Conservation (phyloP, 2,329 filamentous ascomycete species). For the Lasiodiplodia sp. region DNA sequence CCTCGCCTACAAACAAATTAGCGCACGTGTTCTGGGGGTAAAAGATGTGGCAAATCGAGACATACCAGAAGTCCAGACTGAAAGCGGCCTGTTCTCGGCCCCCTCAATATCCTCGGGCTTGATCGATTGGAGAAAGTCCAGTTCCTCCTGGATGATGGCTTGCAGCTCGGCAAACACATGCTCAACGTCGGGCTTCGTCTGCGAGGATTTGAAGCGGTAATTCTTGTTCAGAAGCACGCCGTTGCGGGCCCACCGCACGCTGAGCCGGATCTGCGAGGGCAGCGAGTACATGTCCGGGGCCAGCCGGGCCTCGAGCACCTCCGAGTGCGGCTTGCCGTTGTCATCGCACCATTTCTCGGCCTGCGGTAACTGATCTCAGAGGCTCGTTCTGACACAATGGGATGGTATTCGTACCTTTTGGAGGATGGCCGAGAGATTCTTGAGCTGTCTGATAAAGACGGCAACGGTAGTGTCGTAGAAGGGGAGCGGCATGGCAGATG, state of each 20-base stretch:
- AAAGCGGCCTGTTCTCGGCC: neutral
- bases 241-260: slow-evolving; percentile 51
- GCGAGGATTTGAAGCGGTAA: slow-evolving; percentile 34
- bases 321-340: slow-evolving; percentile 34
- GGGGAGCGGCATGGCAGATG: slow-evolving; percentile 35
- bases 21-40: neutral
- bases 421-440: slow-evolving; percentile 53
- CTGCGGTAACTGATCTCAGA: neutral
- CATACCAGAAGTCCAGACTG: slow-evolving; percentile 2
- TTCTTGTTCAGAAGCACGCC: slow-evolving; percentile 47
- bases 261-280: slow-evolving; percentile 57
- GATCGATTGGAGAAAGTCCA: slow-evolving; percentile 55
- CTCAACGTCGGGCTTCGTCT: slow-evolving; percentile 51
- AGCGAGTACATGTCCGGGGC: slow-evolving; percentile 59
- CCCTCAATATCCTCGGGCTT: slow-evolving; percentile 52
- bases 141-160: slow-evolving; percentile 55
- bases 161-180: slow-evolving; percentile 59
- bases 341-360: slow-evolving; percentile 18
- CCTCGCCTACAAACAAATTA: slow-evolving; percentile 38
- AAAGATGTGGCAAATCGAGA: neutral
- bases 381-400: slow-evolving; percentile 25
- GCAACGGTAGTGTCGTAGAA: slow-evolving; percentile 50
- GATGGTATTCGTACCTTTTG: slow-evolving; percentile 52
- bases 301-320: slow-evolving; percentile 52
- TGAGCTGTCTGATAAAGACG: slow-evolving; percentile 52